Base-by-base conservation (phyloP, 805 yeast genomes). In the Teunomyces panamensis region DNA sequence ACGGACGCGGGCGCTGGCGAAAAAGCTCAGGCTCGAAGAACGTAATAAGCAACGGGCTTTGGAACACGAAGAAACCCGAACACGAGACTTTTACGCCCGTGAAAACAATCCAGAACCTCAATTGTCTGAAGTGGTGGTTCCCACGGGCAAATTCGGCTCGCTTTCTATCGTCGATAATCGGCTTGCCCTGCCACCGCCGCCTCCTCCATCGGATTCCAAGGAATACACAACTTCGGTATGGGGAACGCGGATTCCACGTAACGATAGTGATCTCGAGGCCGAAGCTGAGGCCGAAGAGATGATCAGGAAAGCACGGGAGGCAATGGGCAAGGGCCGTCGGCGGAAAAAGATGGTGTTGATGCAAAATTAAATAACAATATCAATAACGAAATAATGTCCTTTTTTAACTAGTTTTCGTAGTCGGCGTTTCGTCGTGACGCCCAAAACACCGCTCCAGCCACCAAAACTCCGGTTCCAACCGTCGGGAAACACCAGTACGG, bases 211-310 rank as follows among this genome's bases (percentile, higher is more conserved):
- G 47, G 58, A 56, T 0, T 16, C 45, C 6, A 42, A 42, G n/a
- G 64, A 63, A 9, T 67, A 59, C 46, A 69, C 73, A 34, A 78
- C 80, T 1, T 84, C 94, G 0, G 81, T 87, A 2, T 87, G 95
- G 95, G 95, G 95, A 0, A 87, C 94, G 0, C 71, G 67, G 45
- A 78, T 81, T 2, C 77, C 76, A 4, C 71, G 66, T 45, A 55
- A 68, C 0, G 75, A 65, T 65, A 71, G 70, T 27, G 62, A 55
- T n/a, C 53, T 62, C 1, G 73, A 67, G 7, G 78, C 75, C 48
- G 78, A 72, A 34, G 71, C 73, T 58, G 83, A 78, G 37, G 76
- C 76, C 6, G 76, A 68, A 51, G 78, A 79, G 49, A 69, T 79
- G 75, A 70, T 84, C 17, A 64, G 78, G 24, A 72, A 71, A 53